A percentile compares a stretch with the other conserved stretches of the same genome.
These are phyloP conservation scores for Aspergillus pseudonomiae DNA, from an alignment of 2,329 filamentous ascomycete species.

Conservation along the genomic window DNA sequence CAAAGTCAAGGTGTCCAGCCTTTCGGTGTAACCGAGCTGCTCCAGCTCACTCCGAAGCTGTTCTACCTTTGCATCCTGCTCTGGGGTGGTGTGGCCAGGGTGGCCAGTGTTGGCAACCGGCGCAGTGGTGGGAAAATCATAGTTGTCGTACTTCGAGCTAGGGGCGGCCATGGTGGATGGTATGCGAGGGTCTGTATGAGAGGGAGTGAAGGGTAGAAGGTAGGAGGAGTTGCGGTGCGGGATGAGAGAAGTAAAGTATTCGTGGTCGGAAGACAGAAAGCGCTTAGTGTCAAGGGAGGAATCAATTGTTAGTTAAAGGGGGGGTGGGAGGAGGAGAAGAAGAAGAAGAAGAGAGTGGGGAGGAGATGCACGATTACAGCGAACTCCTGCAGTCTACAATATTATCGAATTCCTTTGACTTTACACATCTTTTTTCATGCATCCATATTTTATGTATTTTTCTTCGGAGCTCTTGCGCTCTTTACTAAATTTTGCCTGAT, in stretches of 20 bases:
- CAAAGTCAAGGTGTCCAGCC: constrained; percentile 90
- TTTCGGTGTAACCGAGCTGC: constrained; percentile 76
- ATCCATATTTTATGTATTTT: background rate
- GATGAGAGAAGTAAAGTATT: constrained; percentile 4
- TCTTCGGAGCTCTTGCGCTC: background rate
- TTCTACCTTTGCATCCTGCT: constrained; percentile 86
- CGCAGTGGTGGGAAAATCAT: constrained; percentile 84
- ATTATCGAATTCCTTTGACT: background rate
- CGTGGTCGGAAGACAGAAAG: constrained; percentile 10
- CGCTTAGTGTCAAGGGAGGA: constrained; percentile 10
- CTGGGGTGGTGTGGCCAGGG: constrained; percentile 80
- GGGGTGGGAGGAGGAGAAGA: constrained; percentile 13
- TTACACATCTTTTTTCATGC: background rate
- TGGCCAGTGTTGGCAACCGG: constrained; percentile 74
- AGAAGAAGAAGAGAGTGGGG: constrained; percentile 15
- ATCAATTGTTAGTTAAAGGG: constrained; percentile 24
- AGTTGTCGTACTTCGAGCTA: constrained; percentile 93
- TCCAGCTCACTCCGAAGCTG: constrained; percentile 87
- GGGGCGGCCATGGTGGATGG: constrained; percentile 47
- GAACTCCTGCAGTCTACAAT: background rate
- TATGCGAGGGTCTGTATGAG: constrained; percentile 8
- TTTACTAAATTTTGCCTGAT: background rate
- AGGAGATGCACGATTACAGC: constrained; percentile 5
- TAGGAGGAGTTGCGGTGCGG: constrained; percentile 10
- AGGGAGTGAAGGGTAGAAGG: constrained; percentile 11